Conservation (phyloP, 1,139 yeast species). For the Debaryomyces nepalensis region DNA sequence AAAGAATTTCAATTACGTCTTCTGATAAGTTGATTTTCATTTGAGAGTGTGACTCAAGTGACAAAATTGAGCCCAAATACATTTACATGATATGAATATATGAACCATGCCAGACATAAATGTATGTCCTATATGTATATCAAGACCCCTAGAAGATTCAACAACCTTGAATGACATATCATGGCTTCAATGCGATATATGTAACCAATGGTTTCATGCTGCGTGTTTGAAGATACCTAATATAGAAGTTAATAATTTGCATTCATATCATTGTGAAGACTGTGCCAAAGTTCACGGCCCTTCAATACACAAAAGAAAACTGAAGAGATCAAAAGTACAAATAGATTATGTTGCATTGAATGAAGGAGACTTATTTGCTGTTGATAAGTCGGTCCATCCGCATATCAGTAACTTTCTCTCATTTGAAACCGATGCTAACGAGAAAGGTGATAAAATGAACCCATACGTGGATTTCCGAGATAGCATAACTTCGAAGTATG, state of each 20-base stretch:
- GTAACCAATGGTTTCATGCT: constrained; percentile 66
- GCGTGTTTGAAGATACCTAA: constrained; percentile 50
- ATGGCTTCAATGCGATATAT: constrained; percentile 70
- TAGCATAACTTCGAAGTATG: constrained; percentile 44
- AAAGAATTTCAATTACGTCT: background rate
- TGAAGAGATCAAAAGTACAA: constrained; percentile 55
- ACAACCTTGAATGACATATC: constrained; percentile 14
- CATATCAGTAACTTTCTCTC: constrained; percentile 51
- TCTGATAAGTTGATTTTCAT: constrained; percentile 4
- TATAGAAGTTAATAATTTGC: constrained; percentile 43
- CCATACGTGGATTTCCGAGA: constrained; percentile 23
- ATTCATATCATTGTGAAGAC: constrained; percentile 56
- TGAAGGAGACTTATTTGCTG: constrained; percentile 69
- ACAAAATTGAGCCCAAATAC: background rate
- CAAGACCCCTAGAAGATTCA: constrained; percentile 18
- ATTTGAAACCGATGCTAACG: constrained; percentile 25
- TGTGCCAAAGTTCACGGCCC: constrained; percentile 57
- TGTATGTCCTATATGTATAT: constrained; percentile 25
- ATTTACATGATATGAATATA: background rate
- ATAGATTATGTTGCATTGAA: constrained; percentile 83
- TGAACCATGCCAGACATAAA: constrained; percentile 16
- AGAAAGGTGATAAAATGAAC: constrained; percentile 12
- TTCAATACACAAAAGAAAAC: constrained; percentile 56
- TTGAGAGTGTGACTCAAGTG: constrained; percentile 7
- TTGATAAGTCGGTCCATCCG: constrained; percentile 63